Base-by-base conservation (phyloP, 2,329 filamentous ascomycete species). In the Gremmenia infestans region DNA sequence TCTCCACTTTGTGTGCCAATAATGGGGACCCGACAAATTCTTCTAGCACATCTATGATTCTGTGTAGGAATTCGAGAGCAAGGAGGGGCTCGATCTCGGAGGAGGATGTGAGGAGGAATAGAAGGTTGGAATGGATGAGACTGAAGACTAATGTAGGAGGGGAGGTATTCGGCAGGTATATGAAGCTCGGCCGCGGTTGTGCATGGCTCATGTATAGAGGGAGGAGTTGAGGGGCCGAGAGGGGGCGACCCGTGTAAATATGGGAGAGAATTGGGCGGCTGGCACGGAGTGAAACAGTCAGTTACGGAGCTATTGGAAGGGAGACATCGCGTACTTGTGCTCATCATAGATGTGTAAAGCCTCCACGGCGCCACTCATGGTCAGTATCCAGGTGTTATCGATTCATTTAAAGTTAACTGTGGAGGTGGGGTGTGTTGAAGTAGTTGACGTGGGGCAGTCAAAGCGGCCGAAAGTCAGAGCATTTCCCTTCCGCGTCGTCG, bases 271-370 rank as follows among this genome's bases (percentile, higher is more conserved):
- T 83, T 63, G 88, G 84, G 67, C 83, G 87, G 74, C 92, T 96
- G 64, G 23, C n/a, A n/a, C 39, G 60, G 6, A 28, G 37, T 40
- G 39, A 36, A 47, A 35, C 22, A 14, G 46, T 63, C 55, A 72
- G 70, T 65, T 37, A 37, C 15, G 55, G 7, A 39, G 28, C 42
- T 50, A 17, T 32, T 15, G n/a, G 48, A 56, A 54, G 43, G 35
- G 51, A 67, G 40, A 48, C 40, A 43, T 56, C 58, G 53, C 81
- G 69, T 77, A 96, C 92, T 92, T 91, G 75, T 92, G 85, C 78
- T 97, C 92, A 82, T 97, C 92, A 74, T 89, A 97, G 72, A 99
- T 91, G 78, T 97, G 93, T 69, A 99, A 80, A 71, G 93, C 94
- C 79, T 97, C 93, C 70, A 99, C 89, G 70, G 89, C 85, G 76